A percentile compares a stretch with the other conserved stretches of the same genome.
Evolutionary conservation across 2,329 filamentous ascomycete genomes (phyloP).

Genomic region (Aspergillus clavatus): DNA sequence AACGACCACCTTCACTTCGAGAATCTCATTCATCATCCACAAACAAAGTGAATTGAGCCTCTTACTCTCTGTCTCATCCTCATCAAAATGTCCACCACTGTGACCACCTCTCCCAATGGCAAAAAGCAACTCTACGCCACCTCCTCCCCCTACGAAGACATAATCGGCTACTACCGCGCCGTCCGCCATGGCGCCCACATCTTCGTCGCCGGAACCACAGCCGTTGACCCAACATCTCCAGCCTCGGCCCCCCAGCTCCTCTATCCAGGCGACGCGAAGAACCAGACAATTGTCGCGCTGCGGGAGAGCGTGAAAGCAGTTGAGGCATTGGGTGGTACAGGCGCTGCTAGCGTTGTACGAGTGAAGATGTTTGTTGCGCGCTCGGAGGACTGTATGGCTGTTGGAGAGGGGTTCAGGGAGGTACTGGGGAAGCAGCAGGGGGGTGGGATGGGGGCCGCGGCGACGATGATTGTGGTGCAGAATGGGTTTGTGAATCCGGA

Average conservation of each 20-base stretch:
- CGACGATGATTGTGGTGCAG: slow-evolving; percentile 37
- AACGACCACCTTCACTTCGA: no score
- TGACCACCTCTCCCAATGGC: neutral
- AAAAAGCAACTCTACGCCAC: slow-evolving; percentile 29
- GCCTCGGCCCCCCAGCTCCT: slow-evolving; percentile 24
- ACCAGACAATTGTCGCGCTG: slow-evolving; percentile 27
- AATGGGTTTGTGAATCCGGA: slow-evolving; percentile 33
- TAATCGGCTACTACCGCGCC: slow-evolving; percentile 37
- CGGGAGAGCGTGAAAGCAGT: slow-evolving; percentile 29
- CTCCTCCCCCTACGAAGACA: slow-evolving; percentile 33
- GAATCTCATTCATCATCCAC: no score
- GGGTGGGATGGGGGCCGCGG: slow-evolving; percentile 26
- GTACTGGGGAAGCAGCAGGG: slow-evolving; percentile 23
- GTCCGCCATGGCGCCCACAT: slow-evolving; percentile 33
- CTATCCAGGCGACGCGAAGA: slow-evolving; percentile 28
- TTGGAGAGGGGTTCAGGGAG: slow-evolving; percentile 28
- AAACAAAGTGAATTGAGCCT: neutral
- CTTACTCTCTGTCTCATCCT: neutral
- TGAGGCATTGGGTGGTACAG: slow-evolving; percentile 28
- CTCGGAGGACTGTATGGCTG: slow-evolving; percentile 26
- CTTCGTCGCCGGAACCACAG: slow-evolving; percentile 38
- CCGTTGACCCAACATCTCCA: slow-evolving; percentile 30
- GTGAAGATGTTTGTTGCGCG: slow-evolving; percentile 34
- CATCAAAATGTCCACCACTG: neutral
- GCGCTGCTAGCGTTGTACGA: slow-evolving; percentile 30